Conservation (phyloP, 2,329 filamentous ascomycete species). For the Polytolypa hystricis region DNA sequence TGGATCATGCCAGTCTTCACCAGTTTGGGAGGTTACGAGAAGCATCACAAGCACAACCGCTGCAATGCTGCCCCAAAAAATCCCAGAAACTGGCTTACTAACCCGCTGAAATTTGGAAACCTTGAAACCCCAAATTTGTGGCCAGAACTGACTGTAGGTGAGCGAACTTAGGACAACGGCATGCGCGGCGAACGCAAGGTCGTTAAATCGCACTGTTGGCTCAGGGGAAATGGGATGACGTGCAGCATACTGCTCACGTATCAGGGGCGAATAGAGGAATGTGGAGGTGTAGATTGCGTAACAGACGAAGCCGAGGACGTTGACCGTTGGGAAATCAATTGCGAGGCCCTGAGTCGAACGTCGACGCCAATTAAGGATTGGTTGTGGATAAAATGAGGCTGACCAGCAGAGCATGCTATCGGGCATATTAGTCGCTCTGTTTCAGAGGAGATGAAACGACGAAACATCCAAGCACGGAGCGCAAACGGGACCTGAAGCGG, state of each 20-base stretch:
- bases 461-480: neutral
- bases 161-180: conserved; percentile 61
- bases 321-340: conserved; percentile 74
- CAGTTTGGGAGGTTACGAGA: conserved; percentile 33
- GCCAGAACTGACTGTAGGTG: conserved; percentile 66
- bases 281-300: conserved; percentile 65
- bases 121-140: conserved; percentile 63
- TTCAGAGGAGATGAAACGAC: neutral
- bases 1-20: conserved; percentile 36
- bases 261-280: conserved; percentile 67
- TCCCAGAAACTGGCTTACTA: conserved; percentile 53
- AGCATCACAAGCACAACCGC: conserved; percentile 24
- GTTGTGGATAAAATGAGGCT: conserved; percentile 84
- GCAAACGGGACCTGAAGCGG: neutral
- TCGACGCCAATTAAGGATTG: conserved; percentile 65
- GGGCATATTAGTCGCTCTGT: conserved; percentile 1
- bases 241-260: conserved; percentile 72
- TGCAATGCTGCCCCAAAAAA: conserved; percentile 58
- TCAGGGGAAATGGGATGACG: conserved; percentile 62
- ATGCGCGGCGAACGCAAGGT: conserved; percentile 78
- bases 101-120: conserved; percentile 44
- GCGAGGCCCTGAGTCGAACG: conserved; percentile 72
- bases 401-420: conserved; percentile 61
- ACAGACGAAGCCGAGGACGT: conserved; percentile 49
- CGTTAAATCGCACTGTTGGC: conserved; percentile 81